These are phyloP conservation scores for Gaertneriomyces semiglobifer DNA, from an alignment of 192 early-diverging fungal species.

Conservation along the genomic window DNA sequence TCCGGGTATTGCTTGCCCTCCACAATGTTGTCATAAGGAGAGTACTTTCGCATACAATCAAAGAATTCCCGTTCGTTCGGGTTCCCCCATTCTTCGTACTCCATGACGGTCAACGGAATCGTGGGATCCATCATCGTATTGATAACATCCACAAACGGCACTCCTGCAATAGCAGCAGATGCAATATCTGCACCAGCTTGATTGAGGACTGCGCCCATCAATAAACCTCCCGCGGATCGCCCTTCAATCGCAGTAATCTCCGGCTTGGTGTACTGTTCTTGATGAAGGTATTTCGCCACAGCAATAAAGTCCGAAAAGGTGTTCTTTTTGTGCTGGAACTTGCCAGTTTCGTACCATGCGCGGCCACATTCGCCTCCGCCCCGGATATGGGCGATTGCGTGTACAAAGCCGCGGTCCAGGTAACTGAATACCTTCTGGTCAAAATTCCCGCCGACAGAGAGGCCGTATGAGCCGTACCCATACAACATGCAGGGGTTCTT, in stretches of 20 bases:
- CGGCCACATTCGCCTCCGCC: conserved; percentile 43
- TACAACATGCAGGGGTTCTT: conserved; percentile 39
- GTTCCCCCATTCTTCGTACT: conserved; percentile 50
- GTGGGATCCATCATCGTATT: conserved; percentile 43
- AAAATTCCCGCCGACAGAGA: conserved; percentile 34
- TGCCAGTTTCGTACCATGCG: conserved; percentile 49
- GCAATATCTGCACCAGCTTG: conserved; percentile 35
- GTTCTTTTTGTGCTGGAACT: conserved; percentile 51
- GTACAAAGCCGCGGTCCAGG: conserved; percentile 47
- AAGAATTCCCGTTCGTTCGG: conserved; percentile 45
- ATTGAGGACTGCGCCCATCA: conserved; percentile 49
- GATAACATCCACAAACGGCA: conserved; percentile 54
- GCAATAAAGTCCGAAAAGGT: conserved; percentile 52
- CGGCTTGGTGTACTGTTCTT: conserved; percentile 29
- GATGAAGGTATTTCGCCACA: conserved; percentile 37
- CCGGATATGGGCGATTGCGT: conserved; percentile 41
- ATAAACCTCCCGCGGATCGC: conserved; percentile 43
- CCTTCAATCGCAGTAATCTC: conserved; percentile 47
- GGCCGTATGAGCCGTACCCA: conserved; percentile 47
- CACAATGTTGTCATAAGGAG: conserved; percentile 50
- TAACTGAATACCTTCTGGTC: conserved; percentile 20
- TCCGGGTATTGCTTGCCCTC: conserved; percentile 33
- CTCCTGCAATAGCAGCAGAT: conserved; percentile 38
- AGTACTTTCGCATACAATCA: conserved; percentile 50
- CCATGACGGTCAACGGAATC: conserved; percentile 42